Base-by-base conservation (phyloP, 176 grass and related monocot genomes). In the Chloris gayana region DNA sequence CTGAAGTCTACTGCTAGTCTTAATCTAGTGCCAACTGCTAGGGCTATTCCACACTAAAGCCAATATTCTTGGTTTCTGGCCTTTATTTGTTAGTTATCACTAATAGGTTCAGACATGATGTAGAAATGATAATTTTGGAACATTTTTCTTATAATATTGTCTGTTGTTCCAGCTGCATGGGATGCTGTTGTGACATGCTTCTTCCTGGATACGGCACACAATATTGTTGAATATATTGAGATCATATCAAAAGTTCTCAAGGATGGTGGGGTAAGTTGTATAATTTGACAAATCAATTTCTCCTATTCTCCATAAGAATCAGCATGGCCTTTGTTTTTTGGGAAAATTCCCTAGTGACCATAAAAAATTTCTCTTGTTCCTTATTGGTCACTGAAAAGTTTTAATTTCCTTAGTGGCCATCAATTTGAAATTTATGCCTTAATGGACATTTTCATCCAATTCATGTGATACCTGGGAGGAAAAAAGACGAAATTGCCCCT, bases 121-220 rank as follows among this genome's bases (percentile, higher is more conserved):
- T 27, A 64, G 17, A 12, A 63, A 58, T 85, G 69, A 14, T 14
- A 59, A 12, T 59, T 24, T 58, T 79, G 27, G 26, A 32, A 32
- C 58, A 17, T 18, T 64, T 62, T 32, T 53, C 25, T 83, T 25
- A 50, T 22, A 62, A 71, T 59, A 47, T 72, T 34, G 22, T 76
- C 14, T 85, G 71, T 35, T 84, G 32, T 70, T 93, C 73, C 82
- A 99, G 96, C 78, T 82, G 81, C 88, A 82, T 99, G 96, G 96
- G 96, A 99, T 91, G 92, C 90, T 93, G 90, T 99, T 89, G 96
- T 95, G 58, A 95, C 92, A 32, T 99, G 92, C 77, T 99, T 99
- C 82, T 99, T 99, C 76, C 67, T 99, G 33, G 96, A 99, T 79
- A 95, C 90, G 7, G 90, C 96, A 65, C 96, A 95, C 74, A 99